Base-by-base conservation (phyloP, 306 rosid species). In the Vigna reflexopilosa region DNA sequence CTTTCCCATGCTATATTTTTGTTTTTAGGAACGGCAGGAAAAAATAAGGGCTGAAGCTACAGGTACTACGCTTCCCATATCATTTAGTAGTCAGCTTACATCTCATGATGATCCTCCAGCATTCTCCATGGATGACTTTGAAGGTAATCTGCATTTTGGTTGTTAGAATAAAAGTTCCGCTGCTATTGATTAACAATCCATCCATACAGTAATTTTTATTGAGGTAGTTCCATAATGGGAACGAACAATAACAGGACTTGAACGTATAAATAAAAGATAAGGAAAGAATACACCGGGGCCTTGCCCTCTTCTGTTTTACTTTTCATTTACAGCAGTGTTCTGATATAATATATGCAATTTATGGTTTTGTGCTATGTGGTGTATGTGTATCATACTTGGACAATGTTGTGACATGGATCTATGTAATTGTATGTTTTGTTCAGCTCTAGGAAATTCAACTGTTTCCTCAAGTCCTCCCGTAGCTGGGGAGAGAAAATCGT, bases 71-170 rank as follows among this genome's bases (percentile, higher is more conserved):
- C 67, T 80, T 77, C 83, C 89, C 14, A 70, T 82, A 72, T 73
- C 84, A 49, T 75, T 84, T 19, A 76, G 56, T 79, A 83, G 54
- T 79, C 88, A 79, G 76, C 75, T 57, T 57, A 49, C 81, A 61
- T 61, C 70, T 58, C 85, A 20, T 30, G 83, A 81, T 54, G 86
- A 82, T 68, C 61, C 88, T 72, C 98, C 98, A 7, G 70, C 79
- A 1, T 93, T 92, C 87, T 92, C 98, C 81, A 79, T 95, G 89
- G 96, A 91, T 86, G 98, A 95, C 85, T 95, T 95, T 72, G 96
- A 89, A 87, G 98, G 98, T 95, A 86, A 85, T 75, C 34, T 75
- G 28, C 56, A 75, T 58, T 73, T 54, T 59, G 34, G 36, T 40
- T 17, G 71, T 40, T 40, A 66, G 71, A 49, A 66, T 66, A 66